Evolutionary conservation across 768 basidiomycete genomes (phyloP).

Genomic region (Sistotremastrum niveocremeum): DNA sequence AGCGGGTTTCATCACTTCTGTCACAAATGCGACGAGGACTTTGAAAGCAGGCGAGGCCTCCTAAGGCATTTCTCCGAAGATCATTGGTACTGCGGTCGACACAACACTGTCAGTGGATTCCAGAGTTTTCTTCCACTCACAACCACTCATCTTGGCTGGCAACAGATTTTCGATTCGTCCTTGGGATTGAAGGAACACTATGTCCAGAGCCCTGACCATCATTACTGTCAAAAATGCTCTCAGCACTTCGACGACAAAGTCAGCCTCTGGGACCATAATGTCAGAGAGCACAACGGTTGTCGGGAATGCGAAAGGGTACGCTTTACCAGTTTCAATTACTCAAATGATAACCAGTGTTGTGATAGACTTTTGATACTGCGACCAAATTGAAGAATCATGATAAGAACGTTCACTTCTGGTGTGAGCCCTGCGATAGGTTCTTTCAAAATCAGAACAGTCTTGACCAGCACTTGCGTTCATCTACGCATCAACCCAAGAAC

Average conservation of each 20-base stretch:
- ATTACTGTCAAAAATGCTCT: constrained; percentile 40
- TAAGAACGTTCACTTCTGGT: constrained; percentile 24
- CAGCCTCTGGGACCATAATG: constrained; percentile 28
- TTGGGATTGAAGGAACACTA: constrained; percentile 33
- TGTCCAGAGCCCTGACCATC: constrained; percentile 32
- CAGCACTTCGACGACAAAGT: constrained; percentile 23
- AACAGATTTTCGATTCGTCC: too few relatives aligned
- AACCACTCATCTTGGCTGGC: too few relatives aligned
- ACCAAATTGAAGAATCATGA: neutral
- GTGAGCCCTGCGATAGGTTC: constrained; percentile 26
- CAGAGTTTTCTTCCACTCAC: too few relatives aligned
- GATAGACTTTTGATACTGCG: neutral
- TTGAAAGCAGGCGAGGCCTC: constrained; percentile 20
- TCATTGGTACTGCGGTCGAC: constrained; percentile 15
- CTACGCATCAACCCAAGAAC: constrained; percentile 29
- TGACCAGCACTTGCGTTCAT: constrained; percentile 38
- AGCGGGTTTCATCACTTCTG: constrained; percentile 39
- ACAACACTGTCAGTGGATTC: too few relatives aligned
- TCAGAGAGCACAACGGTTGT: constrained; percentile 30
- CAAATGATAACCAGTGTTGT: neutral
- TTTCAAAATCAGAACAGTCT: constrained; percentile 32
- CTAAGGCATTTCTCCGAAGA: constrained; percentile 24
- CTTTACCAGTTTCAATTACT: constrained; percentile 13
- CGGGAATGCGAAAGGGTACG: constrained; percentile 21
- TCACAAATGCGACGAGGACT: constrained; percentile 33